Evolutionary conservation across 2,329 filamentous ascomycete genomes (phyloP).

Genomic region (Exophiala sideris): DNA sequence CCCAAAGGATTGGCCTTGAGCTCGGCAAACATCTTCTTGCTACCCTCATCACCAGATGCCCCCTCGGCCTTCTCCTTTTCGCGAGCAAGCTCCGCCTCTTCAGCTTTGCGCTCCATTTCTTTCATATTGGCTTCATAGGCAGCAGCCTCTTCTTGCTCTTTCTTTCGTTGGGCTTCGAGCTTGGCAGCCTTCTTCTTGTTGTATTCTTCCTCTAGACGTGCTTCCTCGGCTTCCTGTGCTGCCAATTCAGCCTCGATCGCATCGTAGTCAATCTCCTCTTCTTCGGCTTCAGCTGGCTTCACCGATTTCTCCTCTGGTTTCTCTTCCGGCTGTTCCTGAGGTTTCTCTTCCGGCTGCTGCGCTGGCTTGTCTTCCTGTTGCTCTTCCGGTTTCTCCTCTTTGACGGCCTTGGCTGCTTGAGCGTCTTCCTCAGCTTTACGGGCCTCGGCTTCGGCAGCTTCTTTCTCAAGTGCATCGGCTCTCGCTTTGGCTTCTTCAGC

Average conservation of each 20-base stretch:
- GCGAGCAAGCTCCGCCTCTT: slow-evolving; percentile 45
- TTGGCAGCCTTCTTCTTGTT: slow-evolving; percentile 76
- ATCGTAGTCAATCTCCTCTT: slow-evolving; percentile 45
- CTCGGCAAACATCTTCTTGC: slow-evolving; percentile 41
- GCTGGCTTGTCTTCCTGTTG: slow-evolving; percentile 35
- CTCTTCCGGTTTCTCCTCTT: slow-evolving; percentile 9
- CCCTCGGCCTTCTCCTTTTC: slow-evolving; percentile 40
- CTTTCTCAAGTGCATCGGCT: slow-evolving; percentile 26
- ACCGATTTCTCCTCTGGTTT: slow-evolving; percentile 3
- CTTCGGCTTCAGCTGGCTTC: slow-evolving; percentile 31
- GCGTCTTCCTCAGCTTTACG: slow-evolving; percentile 44
- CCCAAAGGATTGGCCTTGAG: slow-evolving; percentile 41
- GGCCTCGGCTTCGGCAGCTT: slow-evolving; percentile 33
- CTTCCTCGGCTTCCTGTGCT: slow-evolving; percentile 46
- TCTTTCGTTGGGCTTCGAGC: slow-evolving; percentile 52
- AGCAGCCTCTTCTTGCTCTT: slow-evolving; percentile 45
- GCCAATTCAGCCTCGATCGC: slow-evolving; percentile 47
- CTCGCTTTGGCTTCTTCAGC: slow-evolving; percentile 31
- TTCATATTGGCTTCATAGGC: slow-evolving; percentile 48
- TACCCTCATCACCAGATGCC: slow-evolving; percentile 32
- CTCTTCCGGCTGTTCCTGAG: slow-evolving; percentile 34
- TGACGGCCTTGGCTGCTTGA: slow-evolving; percentile 30
- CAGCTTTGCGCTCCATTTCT: slow-evolving; percentile 46
- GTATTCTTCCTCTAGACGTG: slow-evolving; percentile 44
- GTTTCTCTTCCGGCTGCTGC: slow-evolving; percentile 31